Conservation (phyloP, 2,329 filamentous ascomycete species). For the Tolypocladium pustulatum region DNA sequence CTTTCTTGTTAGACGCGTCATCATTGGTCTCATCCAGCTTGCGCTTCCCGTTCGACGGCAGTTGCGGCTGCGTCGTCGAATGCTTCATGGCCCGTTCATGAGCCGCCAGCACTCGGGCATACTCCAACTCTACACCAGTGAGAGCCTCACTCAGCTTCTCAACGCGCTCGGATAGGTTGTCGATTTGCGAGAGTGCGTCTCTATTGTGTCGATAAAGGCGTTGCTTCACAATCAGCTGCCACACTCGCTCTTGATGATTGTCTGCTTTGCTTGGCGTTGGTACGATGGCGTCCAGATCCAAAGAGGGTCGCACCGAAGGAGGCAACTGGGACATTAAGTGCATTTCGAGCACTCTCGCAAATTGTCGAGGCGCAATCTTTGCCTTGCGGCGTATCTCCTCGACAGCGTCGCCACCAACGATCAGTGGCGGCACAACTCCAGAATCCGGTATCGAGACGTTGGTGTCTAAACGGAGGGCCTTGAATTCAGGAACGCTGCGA, state of each 20-base stretch:
- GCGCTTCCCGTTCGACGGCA: slow-evolving; percentile 31
- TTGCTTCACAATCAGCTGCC: slow-evolving; percentile 67
- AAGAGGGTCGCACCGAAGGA: slow-evolving; percentile 41
- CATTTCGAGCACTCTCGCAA: slow-evolving; percentile 65
- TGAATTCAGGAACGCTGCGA: slow-evolving; percentile 47
- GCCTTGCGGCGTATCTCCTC: slow-evolving; percentile 46
- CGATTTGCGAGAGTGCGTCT: slow-evolving; percentile 60
- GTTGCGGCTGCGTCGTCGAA: slow-evolving; percentile 5
- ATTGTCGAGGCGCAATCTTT: slow-evolving; percentile 72
- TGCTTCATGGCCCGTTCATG: slow-evolving; percentile 28
- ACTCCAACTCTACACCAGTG: slow-evolving; percentile 59
- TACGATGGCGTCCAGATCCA: slow-evolving; percentile 30
- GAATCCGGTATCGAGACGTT: slow-evolving; percentile 36
- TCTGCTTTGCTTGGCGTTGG: slow-evolving; percentile 40
- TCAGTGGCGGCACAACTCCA: slow-evolving; percentile 34
- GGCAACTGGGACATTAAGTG: slow-evolving; percentile 55
- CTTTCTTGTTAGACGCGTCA: slow-evolving; percentile 31
- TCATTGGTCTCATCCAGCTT: slow-evolving; percentile 25
- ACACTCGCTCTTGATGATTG: slow-evolving; percentile 56
- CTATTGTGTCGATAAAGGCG: slow-evolving; percentile 66
- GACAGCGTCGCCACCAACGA: slow-evolving; percentile 47
- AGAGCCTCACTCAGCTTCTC: slow-evolving; percentile 64
- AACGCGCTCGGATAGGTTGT: slow-evolving; percentile 50
- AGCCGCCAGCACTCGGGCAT: slow-evolving; percentile 50
- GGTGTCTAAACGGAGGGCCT: slow-evolving; percentile 43